Percentiles rank a stretch among this genome's conserved stretches.
These are phyloP conservation scores for Senna siamea DNA, from an alignment of 306 rosid species.

Conservation along the genomic window DNA sequence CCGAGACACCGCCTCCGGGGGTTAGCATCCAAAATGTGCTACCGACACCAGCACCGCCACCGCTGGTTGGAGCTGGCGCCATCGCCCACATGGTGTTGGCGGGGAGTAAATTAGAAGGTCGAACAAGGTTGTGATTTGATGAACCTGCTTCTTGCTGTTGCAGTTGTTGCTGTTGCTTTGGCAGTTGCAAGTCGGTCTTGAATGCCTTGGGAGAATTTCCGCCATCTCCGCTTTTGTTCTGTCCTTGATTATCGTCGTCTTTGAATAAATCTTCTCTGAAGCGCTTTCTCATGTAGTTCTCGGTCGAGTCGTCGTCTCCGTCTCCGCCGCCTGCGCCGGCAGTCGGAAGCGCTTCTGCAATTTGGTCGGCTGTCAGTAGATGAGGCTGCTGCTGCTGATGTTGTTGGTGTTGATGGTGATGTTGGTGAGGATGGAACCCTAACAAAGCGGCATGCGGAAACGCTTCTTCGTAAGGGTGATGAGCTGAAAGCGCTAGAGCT, in stretches of 20 bases:
- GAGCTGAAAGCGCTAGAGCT: conserved; percentile 49
- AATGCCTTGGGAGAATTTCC: conserved; percentile 32
- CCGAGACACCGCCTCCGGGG: conserved; percentile 42
- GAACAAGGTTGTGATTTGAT: conserved; percentile 38
- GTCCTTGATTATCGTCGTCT: conserved; percentile 43
- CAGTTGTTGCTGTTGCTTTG: conserved; percentile 34
- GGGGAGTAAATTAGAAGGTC: conserved; percentile 51
- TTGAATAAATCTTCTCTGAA: conserved; percentile 65
- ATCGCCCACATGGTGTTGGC: conserved; percentile 66
- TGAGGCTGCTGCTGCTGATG: conserved; percentile 36
- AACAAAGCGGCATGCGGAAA: conserved; percentile 48
- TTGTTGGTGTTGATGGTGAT: conserved; percentile 41
- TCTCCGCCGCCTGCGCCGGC: conserved; percentile 32
- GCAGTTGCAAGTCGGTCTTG: conserved; percentile 39
- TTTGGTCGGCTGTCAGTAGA: conserved; percentile 57
- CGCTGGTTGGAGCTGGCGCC: conserved; percentile 43
- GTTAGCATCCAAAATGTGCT: conserved; percentile 64
- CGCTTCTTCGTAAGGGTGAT: conserved; percentile 51
- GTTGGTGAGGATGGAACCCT: conserved; percentile 59
- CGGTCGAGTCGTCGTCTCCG: conserved; percentile 45
- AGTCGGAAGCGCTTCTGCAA: conserved; percentile 54
- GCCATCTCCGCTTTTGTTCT: conserved; percentile 9
- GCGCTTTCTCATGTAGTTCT: conserved; percentile 59
- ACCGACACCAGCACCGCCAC: conserved; percentile 4
- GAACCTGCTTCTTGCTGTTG: conserved; percentile 43